phyloP scores from a whole-genome alignment of 2,329 filamentous ascomycete species.

The Zymoseptoria tritici region DNA sequence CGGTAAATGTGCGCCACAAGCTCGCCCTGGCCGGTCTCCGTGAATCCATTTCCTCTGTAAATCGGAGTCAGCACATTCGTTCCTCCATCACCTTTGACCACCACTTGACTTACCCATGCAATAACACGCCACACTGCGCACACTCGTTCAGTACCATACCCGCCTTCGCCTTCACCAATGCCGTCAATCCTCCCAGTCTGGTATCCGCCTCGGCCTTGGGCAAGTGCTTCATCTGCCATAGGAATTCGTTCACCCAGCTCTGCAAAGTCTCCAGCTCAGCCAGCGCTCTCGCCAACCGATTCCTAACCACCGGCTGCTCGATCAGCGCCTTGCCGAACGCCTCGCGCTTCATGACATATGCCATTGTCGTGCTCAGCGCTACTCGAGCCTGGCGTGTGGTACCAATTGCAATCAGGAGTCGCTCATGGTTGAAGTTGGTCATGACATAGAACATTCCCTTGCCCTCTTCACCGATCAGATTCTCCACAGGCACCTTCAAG shows the following conservation, averaged over 20 bases:
- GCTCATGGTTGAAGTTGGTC: conserved; percentile 12
- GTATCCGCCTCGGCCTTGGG: conserved; percentile 49
- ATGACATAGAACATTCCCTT: conserved; percentile 59
- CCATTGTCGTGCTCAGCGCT: conserved; percentile 51
- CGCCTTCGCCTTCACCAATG: conserved; percentile 63
- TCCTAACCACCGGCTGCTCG: conserved; percentile 65
- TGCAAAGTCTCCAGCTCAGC: conserved; percentile 60
- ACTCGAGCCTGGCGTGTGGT: conserved; percentile 55
- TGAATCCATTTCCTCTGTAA: conserved; percentile 56
- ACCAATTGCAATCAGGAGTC: conserved; percentile 56
- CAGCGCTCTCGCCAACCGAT: conserved; percentile 60
- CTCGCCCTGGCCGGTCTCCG: conserved; percentile 60
- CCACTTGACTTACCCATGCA: conserved; percentile 28
- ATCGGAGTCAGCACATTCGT: not conserved
- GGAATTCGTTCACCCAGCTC: conserved; percentile 64
- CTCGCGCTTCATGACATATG: conserved; percentile 57
- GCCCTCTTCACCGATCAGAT: conserved; percentile 63
- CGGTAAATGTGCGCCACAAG: conserved; percentile 54
- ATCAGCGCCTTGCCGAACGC: conserved; percentile 60
- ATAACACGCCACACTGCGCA: conserved; percentile 57
- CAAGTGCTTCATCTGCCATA: conserved; percentile 58
- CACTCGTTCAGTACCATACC: conserved; percentile 65
- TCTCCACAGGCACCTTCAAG: conserved; percentile 60
- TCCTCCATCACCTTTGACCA: too few relatives aligned
- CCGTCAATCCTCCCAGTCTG: conserved; percentile 62